Base-by-base conservation (phyloP, 2,329 filamentous ascomycete genomes). In the Diaporthe sp. region DNA sequence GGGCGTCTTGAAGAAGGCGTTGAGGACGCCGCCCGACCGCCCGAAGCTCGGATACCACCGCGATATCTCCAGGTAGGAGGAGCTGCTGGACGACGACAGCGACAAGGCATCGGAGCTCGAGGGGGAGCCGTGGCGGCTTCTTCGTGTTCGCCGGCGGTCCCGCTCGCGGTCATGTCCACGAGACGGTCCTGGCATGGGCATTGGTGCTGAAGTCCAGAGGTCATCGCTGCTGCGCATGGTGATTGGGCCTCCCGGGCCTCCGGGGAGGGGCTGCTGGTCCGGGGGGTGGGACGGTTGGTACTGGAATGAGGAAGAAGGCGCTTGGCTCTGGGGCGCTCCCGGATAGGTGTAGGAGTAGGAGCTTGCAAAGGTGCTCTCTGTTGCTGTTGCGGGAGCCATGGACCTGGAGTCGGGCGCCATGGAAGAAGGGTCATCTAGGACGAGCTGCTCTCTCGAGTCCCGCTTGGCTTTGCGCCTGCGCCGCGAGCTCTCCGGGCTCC, bases 41-140 rank as follows among this genome's bases (percentile, higher is more conserved):
- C 86, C 86, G 55, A 83, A 85, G 75, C 84, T 82, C 25, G 86
- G 86, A 71, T 87, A 87, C 62, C 87, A 85, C 53, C 88, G 88
- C 67, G 93, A 94, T 71, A 95, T 92, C 79, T 95, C 92, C 72
- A 94, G 83, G 74, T 92, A 87, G 2, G 92, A 93, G 22, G 88
- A 88, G 22, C 67, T 72, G 57, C 57, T 59, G 49, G 61, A 74
- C 57, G 88, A 88, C 51, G 87, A 91, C 74, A 87, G 90, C 31
- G 87, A 89, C 39, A 85, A 85, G 71, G 46, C 65, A 37, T 82
- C 81, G 28, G 82, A 80, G 76, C 82, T 83, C 25, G 84, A 85
- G 42, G 57, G 73, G 7, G 78, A 67, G 62, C 69, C 71, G 25
- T 68, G 77, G 34, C 69, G 75, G 22, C 44, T 57, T 53, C 37